Evolutionary conservation across 164 flowering plant genomes (phyloP), one percentile per base, ranked within the genome.

Genomic region (Platanus orientalis): DNA sequence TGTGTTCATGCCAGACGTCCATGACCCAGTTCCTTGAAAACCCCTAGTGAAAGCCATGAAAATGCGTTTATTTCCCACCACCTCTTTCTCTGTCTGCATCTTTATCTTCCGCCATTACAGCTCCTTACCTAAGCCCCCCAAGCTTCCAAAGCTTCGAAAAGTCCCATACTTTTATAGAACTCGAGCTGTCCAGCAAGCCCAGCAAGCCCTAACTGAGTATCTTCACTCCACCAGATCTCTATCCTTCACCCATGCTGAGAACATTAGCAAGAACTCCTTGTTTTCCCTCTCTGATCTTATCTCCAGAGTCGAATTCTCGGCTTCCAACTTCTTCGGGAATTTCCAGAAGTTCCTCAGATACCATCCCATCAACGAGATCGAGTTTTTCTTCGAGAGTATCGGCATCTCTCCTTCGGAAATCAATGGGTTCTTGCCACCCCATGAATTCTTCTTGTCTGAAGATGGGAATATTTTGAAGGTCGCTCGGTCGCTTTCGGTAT

Each of bases 301-400:
- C 29, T 48, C 81, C 20, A 67, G 61, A 50, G 51, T 83, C 42
- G 70, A 66, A 6, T 82, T 64, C 58, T 70, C 81, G 2, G 36
- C 72, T 16, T 13, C 66, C 1, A 42, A 32, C 4, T 83, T 84
- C 68, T 19, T 68, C 9, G 66, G 30, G 0, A 68, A 65, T 29
- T 30, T 89, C 49, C 61, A 27, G 55, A 79, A 59, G 68, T 81
- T 75, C 66, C 79, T 89, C 66, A 77, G 85, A 61, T 89, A 89
- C 79, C 77, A 84, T 54, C 92, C 90, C 47, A 73, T 86, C 44
- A 81, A 82, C 57, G 92, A 89, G 56, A 79, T 83, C 30, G 84
- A 80, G 52, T 82, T 84, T 63, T 82, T 89, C 73, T 79, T 78
- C 27, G 92, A 86, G 60, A 86, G 90, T 61, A 86, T 86, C 19